A percentile compares a stretch with the other conserved stretches of the same genome.
Evolutionary conservation across 495 filamentous ascomycete genomes (phyloP).

Genomic region (Lasiosphaeria miniovina): DNA sequence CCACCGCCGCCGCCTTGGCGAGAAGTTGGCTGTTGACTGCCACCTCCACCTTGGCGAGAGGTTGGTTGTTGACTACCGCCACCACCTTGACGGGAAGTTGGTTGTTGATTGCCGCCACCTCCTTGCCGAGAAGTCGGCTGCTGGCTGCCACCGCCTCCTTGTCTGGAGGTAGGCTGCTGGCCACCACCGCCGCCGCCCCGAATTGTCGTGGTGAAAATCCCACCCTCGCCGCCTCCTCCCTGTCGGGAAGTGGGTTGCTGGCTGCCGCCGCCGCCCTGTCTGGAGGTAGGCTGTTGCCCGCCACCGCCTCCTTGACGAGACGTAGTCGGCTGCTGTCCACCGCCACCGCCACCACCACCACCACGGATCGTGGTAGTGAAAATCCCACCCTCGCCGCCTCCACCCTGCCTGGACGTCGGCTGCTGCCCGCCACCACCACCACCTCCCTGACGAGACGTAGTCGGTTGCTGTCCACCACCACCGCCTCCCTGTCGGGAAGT

Average conservation of each 20-base stretch:
- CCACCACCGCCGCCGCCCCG: background rate
- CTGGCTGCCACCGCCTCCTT: background rate
- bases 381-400: background rate
- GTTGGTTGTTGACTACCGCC: conserved; percentile 6
- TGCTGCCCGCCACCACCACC: background rate
- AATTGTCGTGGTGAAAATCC: conserved; percentile 1
- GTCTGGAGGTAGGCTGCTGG: conserved; percentile 5
- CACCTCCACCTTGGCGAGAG: conserved; percentile 1
- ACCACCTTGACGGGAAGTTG: conserved; percentile 6
- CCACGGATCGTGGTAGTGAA: background rate
- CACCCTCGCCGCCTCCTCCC: background rate
- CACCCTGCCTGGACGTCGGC: background rate
- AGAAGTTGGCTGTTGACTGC: conserved; percentile 7
- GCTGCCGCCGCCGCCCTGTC: background rate
- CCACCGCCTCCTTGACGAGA: too few relatives aligned
- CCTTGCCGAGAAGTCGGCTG: conserved; percentile 1
- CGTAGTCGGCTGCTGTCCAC: background rate
- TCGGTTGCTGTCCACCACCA: conserved; percentile 10
- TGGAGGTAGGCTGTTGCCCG: too few relatives aligned
- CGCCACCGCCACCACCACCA: background rate
- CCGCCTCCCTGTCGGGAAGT: conserved; percentile 10
- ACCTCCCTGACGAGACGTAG: conserved; percentile 9
- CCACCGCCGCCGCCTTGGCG: conserved; percentile 4
- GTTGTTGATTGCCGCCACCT: background rate
- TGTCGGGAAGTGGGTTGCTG: background rate